A percentile compares a stretch with the other conserved stretches of the same genome.
Evolutionary conservation across 192 early-diverging fungal species (phyloP).

Genomic region (Gigaspora rosea): DNA sequence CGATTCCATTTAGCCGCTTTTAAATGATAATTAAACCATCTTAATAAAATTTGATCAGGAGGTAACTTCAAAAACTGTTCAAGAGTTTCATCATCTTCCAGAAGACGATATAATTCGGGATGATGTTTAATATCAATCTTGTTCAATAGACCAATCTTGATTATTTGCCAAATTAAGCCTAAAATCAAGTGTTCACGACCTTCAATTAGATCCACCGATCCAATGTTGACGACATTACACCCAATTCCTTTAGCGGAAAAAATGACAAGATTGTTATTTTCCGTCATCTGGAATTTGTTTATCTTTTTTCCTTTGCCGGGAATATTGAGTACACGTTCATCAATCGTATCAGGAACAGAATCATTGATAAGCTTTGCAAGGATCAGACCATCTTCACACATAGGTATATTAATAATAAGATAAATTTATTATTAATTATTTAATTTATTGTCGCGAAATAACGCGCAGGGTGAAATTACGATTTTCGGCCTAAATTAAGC

Average conservation of each 20-base stretch:
- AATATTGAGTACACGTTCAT: slow-evolving; percentile 95
- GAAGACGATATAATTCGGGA: slow-evolving; percentile 94
- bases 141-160: slow-evolving; percentile 94
- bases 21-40: slow-evolving; percentile 99
- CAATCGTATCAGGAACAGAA: slow-evolving; percentile 94
- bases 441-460: slow-evolving; percentile 20
- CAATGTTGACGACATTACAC: slow-evolving; percentile 98
- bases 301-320: slow-evolving; percentile 71
- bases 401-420: slow-evolving; percentile 23
- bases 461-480: no score
- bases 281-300: slow-evolving; percentile 94
- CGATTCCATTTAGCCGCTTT: slow-evolving; percentile 88
- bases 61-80: slow-evolving; percentile 94
- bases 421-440: background rate
- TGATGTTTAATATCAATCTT: slow-evolving; percentile 99
- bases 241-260: slow-evolving; percentile 99
- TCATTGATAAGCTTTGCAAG: slow-evolving; percentile 99
- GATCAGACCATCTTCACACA: slow-evolving; percentile 73
- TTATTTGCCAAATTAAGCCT: slow-evolving; percentile 99
- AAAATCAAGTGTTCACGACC: slow-evolving; percentile 96
- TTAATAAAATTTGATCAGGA: slow-evolving; percentile 92
- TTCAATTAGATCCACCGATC: slow-evolving; percentile 94
- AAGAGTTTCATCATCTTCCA: slow-evolving; percentile 90
- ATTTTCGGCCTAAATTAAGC: no score
- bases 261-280: slow-evolving; percentile 99